Percentiles rank a stretch among this genome's conserved stretches.
Evolutionary conservation across 352 stramenopile genomes (phyloP).

Genomic region (Globisporangium radiosum): DNA sequence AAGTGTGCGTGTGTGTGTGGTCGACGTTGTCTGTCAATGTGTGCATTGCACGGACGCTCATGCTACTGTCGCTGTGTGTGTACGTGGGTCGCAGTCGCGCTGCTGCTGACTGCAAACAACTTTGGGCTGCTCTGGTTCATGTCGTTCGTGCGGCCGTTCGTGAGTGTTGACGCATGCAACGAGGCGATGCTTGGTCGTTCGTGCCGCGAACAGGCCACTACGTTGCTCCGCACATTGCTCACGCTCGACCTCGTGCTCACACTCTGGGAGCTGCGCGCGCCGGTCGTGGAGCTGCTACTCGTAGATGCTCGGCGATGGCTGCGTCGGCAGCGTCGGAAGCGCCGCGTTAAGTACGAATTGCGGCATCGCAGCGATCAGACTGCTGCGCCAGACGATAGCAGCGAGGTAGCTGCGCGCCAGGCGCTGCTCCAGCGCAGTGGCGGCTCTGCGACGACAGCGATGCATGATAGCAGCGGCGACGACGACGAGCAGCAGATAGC

Average conservation of each 20-base stretch:
- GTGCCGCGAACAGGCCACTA: conserved; percentile 36
- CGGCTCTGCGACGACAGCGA: background rate
- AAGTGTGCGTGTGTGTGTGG: conserved; percentile 39
- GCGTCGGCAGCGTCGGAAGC: background rate
- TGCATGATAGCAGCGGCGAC: conserved; percentile 1
- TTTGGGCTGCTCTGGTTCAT: conserved; percentile 53
- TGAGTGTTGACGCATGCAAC: conserved; percentile 17
- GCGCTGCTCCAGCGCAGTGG: conserved; percentile 2
- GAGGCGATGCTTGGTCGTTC: conserved; percentile 16
- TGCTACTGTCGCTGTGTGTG: background rate
- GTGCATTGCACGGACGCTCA: background rate
- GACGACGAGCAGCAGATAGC: background rate
- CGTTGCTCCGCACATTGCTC: conserved; percentile 43
- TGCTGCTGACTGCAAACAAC: conserved; percentile 57
- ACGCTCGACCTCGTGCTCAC: conserved; percentile 22
- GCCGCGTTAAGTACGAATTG: background rate
- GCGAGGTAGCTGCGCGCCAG: background rate
- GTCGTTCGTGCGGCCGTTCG: conserved; percentile 35
- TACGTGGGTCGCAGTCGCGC: conserved; percentile 21
- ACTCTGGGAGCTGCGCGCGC: conserved; percentile 33
- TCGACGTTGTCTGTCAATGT: no score
- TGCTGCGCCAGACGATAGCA: background rate
- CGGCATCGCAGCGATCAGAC: background rate
- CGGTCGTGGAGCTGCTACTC: conserved; percentile 19
- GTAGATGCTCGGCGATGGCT: conserved; percentile 3